Percentiles rank a stretch among this genome's conserved stretches.
phyloP scores from a whole-genome alignment of 164 flowering plant genomes.

The Stephania yunnanensis region DNA sequence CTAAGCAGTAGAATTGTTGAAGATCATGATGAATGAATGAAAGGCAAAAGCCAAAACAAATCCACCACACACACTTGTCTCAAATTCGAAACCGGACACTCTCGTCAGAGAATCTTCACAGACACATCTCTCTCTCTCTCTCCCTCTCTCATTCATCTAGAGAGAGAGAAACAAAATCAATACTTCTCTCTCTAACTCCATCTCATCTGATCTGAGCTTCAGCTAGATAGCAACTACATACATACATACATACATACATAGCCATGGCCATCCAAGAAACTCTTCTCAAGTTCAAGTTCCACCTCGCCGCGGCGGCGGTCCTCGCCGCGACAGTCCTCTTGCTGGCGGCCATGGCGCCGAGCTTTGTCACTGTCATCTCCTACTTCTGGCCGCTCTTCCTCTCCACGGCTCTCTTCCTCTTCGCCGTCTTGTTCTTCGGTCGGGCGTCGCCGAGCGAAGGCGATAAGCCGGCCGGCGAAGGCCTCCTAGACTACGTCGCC shows the following conservation, averaged over 20 bases:
- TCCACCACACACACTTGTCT: not conserved
- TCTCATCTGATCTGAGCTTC: not conserved
- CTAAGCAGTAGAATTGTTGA: not conserved
- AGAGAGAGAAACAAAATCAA: slow-evolving; percentile 1
- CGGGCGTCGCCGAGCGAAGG: slow-evolving; percentile 34
- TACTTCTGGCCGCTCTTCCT: slow-evolving; percentile 80
- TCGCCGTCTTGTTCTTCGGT: slow-evolving; percentile 41
- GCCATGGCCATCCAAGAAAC: slow-evolving; percentile 48
- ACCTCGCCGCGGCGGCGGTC: slow-evolving; percentile 21
- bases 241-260: no score
- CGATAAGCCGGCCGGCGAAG: slow-evolving; percentile 45
- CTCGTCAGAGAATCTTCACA: slow-evolving; percentile 8
- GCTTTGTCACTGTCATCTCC: slow-evolving; percentile 41
- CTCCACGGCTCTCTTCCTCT: slow-evolving; percentile 61
- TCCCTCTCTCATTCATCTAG: not conserved
- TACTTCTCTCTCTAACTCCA: slow-evolving; percentile 4
- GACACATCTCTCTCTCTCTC: not conserved
- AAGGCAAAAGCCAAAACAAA: not conserved
- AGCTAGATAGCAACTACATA: not conserved
- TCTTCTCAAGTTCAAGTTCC: slow-evolving; percentile 48
- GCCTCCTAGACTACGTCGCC: slow-evolving; percentile 59
- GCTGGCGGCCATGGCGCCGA: slow-evolving; percentile 43
- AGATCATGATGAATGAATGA: not conserved
- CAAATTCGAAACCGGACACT: slow-evolving; percentile 2
- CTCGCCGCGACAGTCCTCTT: slow-evolving; percentile 2